Conservation (phyloP, 2,329 filamentous ascomycete species). For the Microcyclosporella mali region DNA sequence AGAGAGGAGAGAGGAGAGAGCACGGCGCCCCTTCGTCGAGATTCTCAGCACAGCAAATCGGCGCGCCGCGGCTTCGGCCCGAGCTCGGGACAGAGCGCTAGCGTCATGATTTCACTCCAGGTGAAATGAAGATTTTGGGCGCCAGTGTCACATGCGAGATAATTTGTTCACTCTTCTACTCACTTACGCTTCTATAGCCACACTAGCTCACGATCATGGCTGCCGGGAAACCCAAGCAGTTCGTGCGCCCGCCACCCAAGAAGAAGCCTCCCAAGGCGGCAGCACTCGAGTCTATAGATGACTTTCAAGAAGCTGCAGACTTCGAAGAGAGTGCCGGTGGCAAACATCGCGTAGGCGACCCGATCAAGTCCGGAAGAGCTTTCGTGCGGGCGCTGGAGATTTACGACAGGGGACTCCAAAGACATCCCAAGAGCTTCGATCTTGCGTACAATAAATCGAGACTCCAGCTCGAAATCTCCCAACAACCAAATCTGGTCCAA, state of each 20-base stretch:
- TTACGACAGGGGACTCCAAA: constrained; percentile 58
- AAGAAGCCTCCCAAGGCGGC: constrained; percentile 35
- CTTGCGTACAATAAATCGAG: constrained; percentile 71
- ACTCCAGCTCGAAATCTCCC: constrained; percentile 63
- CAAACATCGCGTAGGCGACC: constrained; percentile 68
- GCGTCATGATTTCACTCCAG: no score
- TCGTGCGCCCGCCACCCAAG: constrained; percentile 26
- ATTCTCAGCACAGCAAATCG: no score
- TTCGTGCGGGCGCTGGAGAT: constrained; percentile 59
- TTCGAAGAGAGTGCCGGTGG: constrained; percentile 65
- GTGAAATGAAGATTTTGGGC: no score
- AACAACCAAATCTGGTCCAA: constrained; percentile 56
- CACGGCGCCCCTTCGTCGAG: no score
- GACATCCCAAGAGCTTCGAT: constrained; percentile 59
- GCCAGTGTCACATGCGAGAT: no score
- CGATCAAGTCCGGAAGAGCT: constrained; percentile 57
- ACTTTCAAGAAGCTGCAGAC: constrained; percentile 62
- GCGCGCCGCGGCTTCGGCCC: no score
- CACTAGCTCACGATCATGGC: constrained; percentile 15
- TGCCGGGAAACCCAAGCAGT: constrained; percentile 26
- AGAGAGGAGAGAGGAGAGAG: no score
- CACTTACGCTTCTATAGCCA: no score
- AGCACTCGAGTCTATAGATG: constrained; percentile 55
- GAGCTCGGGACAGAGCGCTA: no score
- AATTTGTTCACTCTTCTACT: no score